Base-by-base conservation (phyloP, 768 basidiomycete species). In the Suillus hirtellus region DNA sequence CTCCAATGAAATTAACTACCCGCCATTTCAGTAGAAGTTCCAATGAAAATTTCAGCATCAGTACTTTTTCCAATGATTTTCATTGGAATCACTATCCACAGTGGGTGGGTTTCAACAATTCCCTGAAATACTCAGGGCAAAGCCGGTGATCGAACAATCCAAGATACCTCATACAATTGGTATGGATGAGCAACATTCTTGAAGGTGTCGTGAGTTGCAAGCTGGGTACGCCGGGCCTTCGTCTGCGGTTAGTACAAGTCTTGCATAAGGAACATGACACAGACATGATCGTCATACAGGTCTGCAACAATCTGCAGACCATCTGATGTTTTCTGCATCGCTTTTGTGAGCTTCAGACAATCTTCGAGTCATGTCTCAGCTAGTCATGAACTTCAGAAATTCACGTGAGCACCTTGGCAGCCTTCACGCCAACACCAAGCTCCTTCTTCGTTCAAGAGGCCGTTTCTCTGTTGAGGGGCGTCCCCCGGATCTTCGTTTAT, bases 341-440 rank as follows among this genome's bases (percentile, higher is more conserved):
- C 90, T 69, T 90, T 93, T 1, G 90, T 92, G 56, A 93, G 76
- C 61, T 82, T 82, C n/a, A 94, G 75, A 71, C 93, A 95, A 43
- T 87, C 92, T 91, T 62, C 12, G 37, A 61, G 34, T 24, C 19
- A 47, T 24, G 49, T 59, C 50, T 38, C 37, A 54, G 38, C 46
- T 40, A 43, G 38, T 49, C 52, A 34, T 42, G 17, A 27, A 59
- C 19, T 21, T 40, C 21, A 21, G 31, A 53, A n/a, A 8, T 40
- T 43, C 40, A 15, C 17, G 21, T 24, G 17, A 42, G 47, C 68
- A 90, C 91, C 87, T 71, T 82, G 75, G 71, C 93, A 94, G 3
- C 81, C 81, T 60, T 95, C 91, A 31, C 87, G 81, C 92, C 93
- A 96, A 72, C 92, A 93, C 90, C 93, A 92, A 3, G 90, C 92